Evolutionary conservation across 208 protist genomes (phyloP).

Genomic region (Phytomonas serpens): DNA sequence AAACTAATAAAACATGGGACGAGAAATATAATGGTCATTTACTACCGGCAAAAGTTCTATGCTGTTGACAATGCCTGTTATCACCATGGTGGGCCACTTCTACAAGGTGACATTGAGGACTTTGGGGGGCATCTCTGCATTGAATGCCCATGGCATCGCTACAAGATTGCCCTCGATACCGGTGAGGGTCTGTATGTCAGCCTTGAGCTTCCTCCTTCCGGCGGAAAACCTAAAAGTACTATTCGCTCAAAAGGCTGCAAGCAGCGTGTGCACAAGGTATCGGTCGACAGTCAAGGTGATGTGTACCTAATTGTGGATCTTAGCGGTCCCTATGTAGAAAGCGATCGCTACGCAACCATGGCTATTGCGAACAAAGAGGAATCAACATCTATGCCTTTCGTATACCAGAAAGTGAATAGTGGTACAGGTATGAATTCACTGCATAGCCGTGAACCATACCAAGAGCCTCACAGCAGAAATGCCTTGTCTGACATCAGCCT

Average conservation of each 20-base stretch:
- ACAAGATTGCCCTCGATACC: constrained; percentile 83
- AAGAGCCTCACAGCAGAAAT: constrained; percentile 5
- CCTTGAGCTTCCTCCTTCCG: constrained; percentile 33
- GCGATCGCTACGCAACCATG: constrained; percentile 75
- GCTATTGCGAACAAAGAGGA: constrained; percentile 54
- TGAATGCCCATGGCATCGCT: constrained; percentile 88
- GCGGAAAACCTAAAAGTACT: constrained; percentile 16
- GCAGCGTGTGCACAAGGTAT: constrained; percentile 69
- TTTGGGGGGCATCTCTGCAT: constrained; percentile 84
- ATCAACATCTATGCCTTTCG: constrained; percentile 20
- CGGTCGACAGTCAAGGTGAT: constrained; percentile 45
- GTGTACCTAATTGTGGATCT: constrained; percentile 63
- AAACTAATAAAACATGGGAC: constrained; percentile 69
- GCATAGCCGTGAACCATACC: not conserved
- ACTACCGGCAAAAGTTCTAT: constrained; percentile 51
- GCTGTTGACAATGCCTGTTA: constrained; percentile 91
- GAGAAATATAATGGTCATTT: constrained; percentile 81
- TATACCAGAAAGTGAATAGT: not conserved
- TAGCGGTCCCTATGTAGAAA: constrained; percentile 38
- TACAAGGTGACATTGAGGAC: constrained; percentile 87
- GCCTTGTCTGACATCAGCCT: not conserved
- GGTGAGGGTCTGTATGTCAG: constrained; percentile 84
- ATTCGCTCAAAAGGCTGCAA: constrained; percentile 80
- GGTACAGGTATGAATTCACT: not conserved
- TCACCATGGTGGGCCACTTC: constrained; percentile 84